A percentile compares a stretch with the other conserved stretches of the same genome.
Conservation (phyloP, 1,139 yeast genomes). For the Geotrichum cucujoidarum region DNA sequence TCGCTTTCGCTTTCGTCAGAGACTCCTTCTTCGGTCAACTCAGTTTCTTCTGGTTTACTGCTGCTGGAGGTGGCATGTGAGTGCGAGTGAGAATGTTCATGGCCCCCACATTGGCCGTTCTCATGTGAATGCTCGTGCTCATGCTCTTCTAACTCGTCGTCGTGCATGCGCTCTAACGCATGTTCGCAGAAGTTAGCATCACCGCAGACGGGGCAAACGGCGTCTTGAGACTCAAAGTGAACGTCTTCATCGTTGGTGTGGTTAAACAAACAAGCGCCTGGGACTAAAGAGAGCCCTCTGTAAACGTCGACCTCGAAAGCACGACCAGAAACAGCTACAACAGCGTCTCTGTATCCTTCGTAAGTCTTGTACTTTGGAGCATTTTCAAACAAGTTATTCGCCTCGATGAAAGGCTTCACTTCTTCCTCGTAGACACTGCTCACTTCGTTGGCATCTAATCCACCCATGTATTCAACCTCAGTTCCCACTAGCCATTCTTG, state of each 20-base stretch:
- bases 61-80: conserved; percentile 22
- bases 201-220: conserved; percentile 74
- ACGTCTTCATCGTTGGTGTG: conserved; percentile 58
- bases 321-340: conserved; percentile 55
- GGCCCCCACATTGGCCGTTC: conserved; percentile 12
- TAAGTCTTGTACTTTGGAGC: conserved; percentile 25
- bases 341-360: conserved; percentile 34
- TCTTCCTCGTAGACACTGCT: conserved; percentile 48
- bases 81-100: conserved; percentile 6
- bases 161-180: conserved; percentile 23
- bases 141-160: conserved; percentile 24
- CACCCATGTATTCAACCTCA: conserved; percentile 60
- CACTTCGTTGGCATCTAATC: conserved; percentile 56
- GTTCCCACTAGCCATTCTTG: conserved; percentile 54
- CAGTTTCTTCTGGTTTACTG: conserved; percentile 15
- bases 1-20: conserved; percentile 25
- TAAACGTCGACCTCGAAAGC: conserved; percentile 75
- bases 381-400: conserved; percentile 26
- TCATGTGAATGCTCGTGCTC: conserved; percentile 7
- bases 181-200: conserved; percentile 42
- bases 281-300: conserved; percentile 73
- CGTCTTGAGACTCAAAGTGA: conserved; percentile 66
- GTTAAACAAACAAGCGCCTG: conserved; percentile 87
- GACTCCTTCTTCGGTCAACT: conserved; percentile 25
- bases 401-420: conserved; percentile 31